These are phyloP conservation scores for Moesziomyces aphidis DNA, from an alignment of 1,284 basidiomycete genomes.

Conservation along the genomic window DNA sequence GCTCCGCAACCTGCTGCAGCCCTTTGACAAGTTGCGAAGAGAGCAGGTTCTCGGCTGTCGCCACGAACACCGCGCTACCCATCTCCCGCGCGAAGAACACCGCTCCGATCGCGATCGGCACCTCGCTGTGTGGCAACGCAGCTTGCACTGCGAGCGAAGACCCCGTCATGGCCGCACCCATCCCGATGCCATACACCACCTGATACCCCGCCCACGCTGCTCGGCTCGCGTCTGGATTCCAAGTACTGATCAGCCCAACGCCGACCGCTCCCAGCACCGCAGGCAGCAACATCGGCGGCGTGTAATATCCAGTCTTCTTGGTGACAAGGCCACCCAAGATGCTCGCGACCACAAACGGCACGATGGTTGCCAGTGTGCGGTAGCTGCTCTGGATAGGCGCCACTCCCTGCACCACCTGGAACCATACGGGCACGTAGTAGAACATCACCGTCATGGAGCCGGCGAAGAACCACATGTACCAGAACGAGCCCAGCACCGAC, in stretches of 20 bases:
- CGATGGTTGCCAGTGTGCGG: slow-evolving; percentile 18
- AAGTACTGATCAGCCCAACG: slow-evolving; percentile 21
- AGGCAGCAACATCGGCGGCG: slow-evolving; percentile 16
- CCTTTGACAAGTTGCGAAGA: slow-evolving; percentile 9
- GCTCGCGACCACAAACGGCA: slow-evolving; percentile 10
- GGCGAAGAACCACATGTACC: slow-evolving; percentile 20
- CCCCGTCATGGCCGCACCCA: slow-evolving; percentile 26
- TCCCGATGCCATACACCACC: slow-evolving; percentile 20
- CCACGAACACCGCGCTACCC: slow-evolving; percentile 26
- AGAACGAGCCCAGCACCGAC: slow-evolving; percentile 16
- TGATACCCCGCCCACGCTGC: slow-evolving; percentile 27
- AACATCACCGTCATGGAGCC: slow-evolving; percentile 21
- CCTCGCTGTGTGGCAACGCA: slow-evolving; percentile 12
- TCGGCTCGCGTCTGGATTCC: slow-evolving; percentile 3
- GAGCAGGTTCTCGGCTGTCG: slow-evolving; percentile 22
- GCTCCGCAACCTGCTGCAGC: slow-evolving; percentile 10
- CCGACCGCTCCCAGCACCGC: slow-evolving; percentile 19
- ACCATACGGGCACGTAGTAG: slow-evolving; percentile 39
- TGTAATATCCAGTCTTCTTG: slow-evolving; percentile 20
- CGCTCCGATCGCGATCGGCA: slow-evolving; percentile 19
- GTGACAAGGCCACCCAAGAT: slow-evolving; percentile 12
- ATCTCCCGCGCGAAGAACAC: slow-evolving; percentile 30
- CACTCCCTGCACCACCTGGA: slow-evolving; percentile 20
- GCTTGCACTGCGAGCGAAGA: slow-evolving; percentile 25
- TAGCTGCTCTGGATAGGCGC: slow-evolving; percentile 13